Conservation (phyloP, 495 filamentous ascomycete genomes). For the Filosporella fistucella region DNA sequence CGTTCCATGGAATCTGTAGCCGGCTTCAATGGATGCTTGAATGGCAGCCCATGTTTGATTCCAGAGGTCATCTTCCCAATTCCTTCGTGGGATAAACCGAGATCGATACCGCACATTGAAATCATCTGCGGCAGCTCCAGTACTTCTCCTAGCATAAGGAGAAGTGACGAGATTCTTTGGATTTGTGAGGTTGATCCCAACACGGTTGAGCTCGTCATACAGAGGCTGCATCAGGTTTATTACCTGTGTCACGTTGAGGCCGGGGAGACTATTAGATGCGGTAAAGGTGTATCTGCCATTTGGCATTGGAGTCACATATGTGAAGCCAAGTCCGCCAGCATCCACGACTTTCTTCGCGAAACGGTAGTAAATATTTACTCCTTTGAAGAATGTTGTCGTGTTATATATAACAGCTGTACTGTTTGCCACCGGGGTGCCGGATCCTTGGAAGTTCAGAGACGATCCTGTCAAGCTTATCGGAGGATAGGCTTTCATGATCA, state of each 20-base stretch:
- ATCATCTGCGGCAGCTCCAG: no score
- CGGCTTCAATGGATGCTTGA: conserved; percentile 33
- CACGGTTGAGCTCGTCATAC: neutral
- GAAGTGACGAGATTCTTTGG: neutral
- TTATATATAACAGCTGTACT: conserved; percentile 39
- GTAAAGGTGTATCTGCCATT: conserved; percentile 26
- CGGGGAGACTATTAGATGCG: conserved; percentile 28
- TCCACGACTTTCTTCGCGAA: conserved; percentile 45
- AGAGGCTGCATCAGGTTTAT: no score
- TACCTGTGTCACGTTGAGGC: conserved; percentile 19
- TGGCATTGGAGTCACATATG: conserved; percentile 38
- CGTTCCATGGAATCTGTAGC: conserved; percentile 39
- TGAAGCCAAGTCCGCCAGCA: conserved; percentile 41
- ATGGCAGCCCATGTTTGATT: conserved; percentile 37
- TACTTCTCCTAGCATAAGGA: no score
- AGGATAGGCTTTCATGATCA: conserved; percentile 36
- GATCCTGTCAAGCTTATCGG: conserved; percentile 18
- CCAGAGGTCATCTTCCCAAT: conserved; percentile 44
- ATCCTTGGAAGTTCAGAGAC: conserved; percentile 28
- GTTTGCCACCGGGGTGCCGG: conserved; percentile 30
- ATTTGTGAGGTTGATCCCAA: neutral
- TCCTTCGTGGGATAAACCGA: conserved; percentile 49
- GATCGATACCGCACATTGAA: conserved; percentile 42
- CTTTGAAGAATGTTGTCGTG: conserved; percentile 36
- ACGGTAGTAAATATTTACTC: conserved; percentile 42